phyloP scores from a whole-genome alignment of 805 yeast genomes.

The Cyberlindnera americana region DNA sequence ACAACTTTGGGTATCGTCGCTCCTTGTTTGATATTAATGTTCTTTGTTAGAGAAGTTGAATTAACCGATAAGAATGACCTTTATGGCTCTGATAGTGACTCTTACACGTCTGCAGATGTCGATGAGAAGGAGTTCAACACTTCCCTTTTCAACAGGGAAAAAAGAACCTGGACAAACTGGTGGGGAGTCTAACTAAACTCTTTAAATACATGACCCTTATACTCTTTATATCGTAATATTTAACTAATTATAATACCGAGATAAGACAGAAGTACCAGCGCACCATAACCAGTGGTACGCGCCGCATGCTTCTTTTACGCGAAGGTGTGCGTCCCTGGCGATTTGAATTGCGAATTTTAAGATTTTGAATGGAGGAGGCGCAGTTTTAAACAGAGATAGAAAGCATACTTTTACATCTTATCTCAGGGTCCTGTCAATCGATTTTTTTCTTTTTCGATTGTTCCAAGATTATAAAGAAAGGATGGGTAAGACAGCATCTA shows the following conservation, averaged over 20 bases:
- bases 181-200: conserved; percentile 9
- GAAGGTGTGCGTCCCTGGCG: no score
- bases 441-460: no score
- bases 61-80: conserved; percentile 23
- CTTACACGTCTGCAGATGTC: conserved; percentile 5
- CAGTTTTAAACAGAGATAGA: no score
- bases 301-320: no score
- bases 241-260: no score
- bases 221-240: no score
- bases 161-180: conserved; percentile 15
- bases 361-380: no score
- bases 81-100: conserved; percentile 12
- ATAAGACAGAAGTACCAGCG: not conserved
- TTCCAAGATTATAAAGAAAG: no score
- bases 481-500: conserved; percentile 96
- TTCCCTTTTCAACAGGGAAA: conserved; percentile 4
- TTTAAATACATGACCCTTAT: not conserved
- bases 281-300: no score
- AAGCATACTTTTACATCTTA: no score
- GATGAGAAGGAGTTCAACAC: not conserved
- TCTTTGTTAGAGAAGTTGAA: conserved; percentile 15
- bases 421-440: no score
- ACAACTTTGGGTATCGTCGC: conserved; percentile 26
- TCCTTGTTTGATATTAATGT: conserved; percentile 29
- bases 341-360: no score